phyloP scores from a whole-genome alignment of 2,329 filamentous ascomycete species.

The Plenodomus tracheiphilus region DNA sequence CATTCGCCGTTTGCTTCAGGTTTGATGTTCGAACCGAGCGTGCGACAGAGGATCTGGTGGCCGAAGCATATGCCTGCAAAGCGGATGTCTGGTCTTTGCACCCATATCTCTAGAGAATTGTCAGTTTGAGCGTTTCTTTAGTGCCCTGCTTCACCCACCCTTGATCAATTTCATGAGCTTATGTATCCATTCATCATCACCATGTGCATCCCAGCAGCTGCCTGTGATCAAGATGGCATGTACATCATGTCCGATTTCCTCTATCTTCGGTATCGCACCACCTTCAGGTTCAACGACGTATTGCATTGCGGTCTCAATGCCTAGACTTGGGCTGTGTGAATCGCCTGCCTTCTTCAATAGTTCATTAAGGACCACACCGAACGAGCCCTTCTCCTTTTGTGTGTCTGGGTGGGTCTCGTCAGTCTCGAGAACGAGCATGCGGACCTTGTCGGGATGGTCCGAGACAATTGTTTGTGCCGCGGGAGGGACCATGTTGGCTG shows the following conservation, averaged over 20 bases:
- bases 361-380: conserved; percentile 57
- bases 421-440: conserved; percentile 62
- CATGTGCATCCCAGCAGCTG: conserved; percentile 54
- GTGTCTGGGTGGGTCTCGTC: conserved; percentile 60
- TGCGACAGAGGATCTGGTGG: conserved; percentile 52
- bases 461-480: conserved; percentile 26
- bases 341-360: conserved; percentile 57
- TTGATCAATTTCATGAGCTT: conserved; percentile 51
- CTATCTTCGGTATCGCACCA: conserved; percentile 49
- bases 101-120: conserved; percentile 52
- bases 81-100: conserved; percentile 54
- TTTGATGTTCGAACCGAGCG: conserved; percentile 47
- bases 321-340: conserved; percentile 57
- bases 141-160: conserved; percentile 31
- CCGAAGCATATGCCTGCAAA: conserved; percentile 55
- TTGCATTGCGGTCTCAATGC: conserved; percentile 58
- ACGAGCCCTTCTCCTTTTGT: conserved; percentile 54
- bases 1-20: conserved; percentile 48
- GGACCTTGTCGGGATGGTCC: conserved; percentile 39
- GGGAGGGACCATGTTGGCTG: conserved; percentile 25
- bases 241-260: conserved; percentile 52
- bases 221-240: conserved; percentile 53
- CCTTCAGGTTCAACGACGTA: conserved; percentile 54
- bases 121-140: conserved; percentile 4
- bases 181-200: conserved; percentile 50